Base-by-base conservation (phyloP, 2,329 filamentous ascomycete genomes). In the Pestalotiopsis sp. region DNA sequence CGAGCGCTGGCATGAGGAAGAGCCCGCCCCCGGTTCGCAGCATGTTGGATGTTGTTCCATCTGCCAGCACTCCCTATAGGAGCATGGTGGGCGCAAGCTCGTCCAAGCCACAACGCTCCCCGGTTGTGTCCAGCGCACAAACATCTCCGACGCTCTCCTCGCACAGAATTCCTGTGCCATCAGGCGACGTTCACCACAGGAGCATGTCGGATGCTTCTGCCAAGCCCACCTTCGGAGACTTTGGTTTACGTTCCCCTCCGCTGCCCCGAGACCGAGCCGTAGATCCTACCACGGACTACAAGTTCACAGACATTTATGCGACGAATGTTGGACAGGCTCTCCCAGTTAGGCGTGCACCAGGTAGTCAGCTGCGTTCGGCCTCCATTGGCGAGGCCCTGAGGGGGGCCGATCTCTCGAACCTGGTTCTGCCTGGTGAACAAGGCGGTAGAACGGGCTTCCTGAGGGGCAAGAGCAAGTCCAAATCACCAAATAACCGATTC, bases 31-130 rank as follows among this genome's bases (percentile, higher is more conserved):
- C 84, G 45, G 86, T 87, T 5, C 86, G 90, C 72, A 92, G 89
- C 79, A 90, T 92, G 88, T 84, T 92, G 68, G 88, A 91, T 73
- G 81, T 90, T 71, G 84, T 20, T 84, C 72, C 81, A 81, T 67
- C 82, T 80, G 25, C 20, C 58, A 27, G 73, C 80, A 5, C 79
- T 81, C 80, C 80, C 58, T 75, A 84, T 41, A 81, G 85, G 73
- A 89, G 86, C 73, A 88, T 88, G 85, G 79, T 89, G 38, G 85
- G 86, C 73, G 75, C 75, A 72, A 23, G 45, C 45, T 52, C 17
- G 45, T 52, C 45, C 17, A 52, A 52, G 45, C 45, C 45, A 0
- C 45, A 52, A n/a, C 45, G 45, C 12, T 69, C 73, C 5, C 69
- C 78, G 7, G 76, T 75, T 39, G 76, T 80, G 11, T 75, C 80